A percentile compares a stretch with the other conserved stretches of the same genome.
Evolutionary conservation across 108 stramenopile species (phyloP).

Genomic region (Aurantiochytrium sp.): DNA sequence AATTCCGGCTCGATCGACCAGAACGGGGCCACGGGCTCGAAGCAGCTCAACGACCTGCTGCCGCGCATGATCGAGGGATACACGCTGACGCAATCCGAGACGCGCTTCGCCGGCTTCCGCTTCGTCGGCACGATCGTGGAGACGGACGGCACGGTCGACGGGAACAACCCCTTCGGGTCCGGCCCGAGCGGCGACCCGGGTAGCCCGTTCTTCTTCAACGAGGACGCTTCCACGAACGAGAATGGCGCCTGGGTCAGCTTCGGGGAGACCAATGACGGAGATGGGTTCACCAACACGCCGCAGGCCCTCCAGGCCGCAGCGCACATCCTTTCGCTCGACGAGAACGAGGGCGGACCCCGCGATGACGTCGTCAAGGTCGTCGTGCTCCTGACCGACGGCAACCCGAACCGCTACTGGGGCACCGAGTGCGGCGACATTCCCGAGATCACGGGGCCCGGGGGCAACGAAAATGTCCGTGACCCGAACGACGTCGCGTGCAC

Average conservation of each 20-base stretch:
- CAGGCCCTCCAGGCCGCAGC: background rate
- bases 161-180: too few species aligned
- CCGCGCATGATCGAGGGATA: too few species aligned
- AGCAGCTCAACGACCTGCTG: too few species aligned
- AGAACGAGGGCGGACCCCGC: background rate
- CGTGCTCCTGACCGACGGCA: background rate
- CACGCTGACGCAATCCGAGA: too few species aligned
- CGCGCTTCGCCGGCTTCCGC: too few species aligned
- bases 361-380: background rate
- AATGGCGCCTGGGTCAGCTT: background rate
- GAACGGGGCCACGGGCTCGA: too few species aligned
- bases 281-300: background rate
- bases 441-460: background rate
- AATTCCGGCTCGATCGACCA: too few species aligned
- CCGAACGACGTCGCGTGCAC: background rate
- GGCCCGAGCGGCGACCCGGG: too few species aligned
- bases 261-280: background rate
- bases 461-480: background rate
- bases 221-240: background rate
- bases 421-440: background rate
- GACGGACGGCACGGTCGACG: too few species aligned
- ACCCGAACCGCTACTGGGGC: background rate
- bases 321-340: background rate
- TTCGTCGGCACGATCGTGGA: too few species aligned
- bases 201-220: background rate